Evolutionary conservation across 768 basidiomycete species (phyloP).

Genomic region (Mycena indigotica): DNA sequence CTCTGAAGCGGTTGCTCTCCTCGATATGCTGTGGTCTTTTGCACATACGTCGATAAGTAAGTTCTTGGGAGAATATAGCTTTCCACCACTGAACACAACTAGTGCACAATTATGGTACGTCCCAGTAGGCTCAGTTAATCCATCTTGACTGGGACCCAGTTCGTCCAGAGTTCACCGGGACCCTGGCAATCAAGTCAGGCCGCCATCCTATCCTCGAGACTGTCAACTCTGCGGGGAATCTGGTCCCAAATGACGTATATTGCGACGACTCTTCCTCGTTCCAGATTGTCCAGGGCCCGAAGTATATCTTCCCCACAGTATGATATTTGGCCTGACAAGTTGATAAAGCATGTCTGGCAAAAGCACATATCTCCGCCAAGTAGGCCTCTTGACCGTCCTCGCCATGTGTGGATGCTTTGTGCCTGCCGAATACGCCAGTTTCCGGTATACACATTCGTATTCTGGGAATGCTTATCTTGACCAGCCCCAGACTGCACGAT

Average conservation of each 20-base stretch:
- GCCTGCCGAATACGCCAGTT: conserved; percentile 91
- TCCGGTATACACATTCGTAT: conserved; percentile 50
- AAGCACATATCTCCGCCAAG: conserved; percentile 89
- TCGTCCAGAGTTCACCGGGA: conserved; percentile 90
- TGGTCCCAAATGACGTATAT: conserved; percentile 90
- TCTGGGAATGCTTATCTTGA: neutral
- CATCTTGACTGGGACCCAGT: conserved; percentile 47
- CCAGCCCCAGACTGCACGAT: conserved; percentile 66
- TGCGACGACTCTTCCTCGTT: conserved; percentile 83
- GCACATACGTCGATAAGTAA: conserved; percentile 80
- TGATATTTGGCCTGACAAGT: conserved; percentile 61
- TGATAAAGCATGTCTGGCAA: conserved; percentile 57
- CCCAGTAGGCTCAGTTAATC: too few relatives aligned
- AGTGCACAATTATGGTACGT: conserved; percentile 53
- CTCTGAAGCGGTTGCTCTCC: conserved; percentile 87
- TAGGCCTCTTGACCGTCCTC: conserved; percentile 81
- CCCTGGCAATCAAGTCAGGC: conserved; percentile 85
- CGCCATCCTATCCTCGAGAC: conserved; percentile 87
- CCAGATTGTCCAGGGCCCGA: conserved; percentile 90
- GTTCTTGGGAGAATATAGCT: too few relatives aligned
- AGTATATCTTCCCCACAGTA: conserved; percentile 46
- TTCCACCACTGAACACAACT: too few relatives aligned
- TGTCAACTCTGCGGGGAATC: conserved; percentile 62
- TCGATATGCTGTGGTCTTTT: conserved; percentile 91
- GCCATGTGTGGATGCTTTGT: conserved; percentile 92